Evolutionary conservation across 805 yeast species (phyloP), one percentile per base, ranked within the genome.

Genomic region (Brettanomyces naardenensis): DNA sequence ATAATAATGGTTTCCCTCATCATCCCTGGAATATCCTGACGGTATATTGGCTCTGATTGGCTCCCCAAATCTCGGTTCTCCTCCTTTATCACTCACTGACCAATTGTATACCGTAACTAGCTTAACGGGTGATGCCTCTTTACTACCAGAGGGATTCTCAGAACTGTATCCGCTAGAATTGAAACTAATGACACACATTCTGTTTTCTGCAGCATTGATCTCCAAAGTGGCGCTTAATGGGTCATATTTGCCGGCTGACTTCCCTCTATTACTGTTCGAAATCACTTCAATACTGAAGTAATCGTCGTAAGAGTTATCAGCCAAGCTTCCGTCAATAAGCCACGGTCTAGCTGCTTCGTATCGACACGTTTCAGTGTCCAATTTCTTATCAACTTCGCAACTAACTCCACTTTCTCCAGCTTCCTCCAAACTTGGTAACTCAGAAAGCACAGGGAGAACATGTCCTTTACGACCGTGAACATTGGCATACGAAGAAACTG

Each of bases 171-270:
- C 60, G 0, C 75, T 61, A 2, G 73, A 59, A 50, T 77, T 73
- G 64, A 86, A 85, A 15, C 58, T 59, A 27, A 87, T 44, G 19
- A 64, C 65, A 58, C 95, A 87, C 40, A 68, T 68, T 49, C 95
- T 69, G 55, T 78, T 80, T 23, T 76, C 74, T 13, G 68, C 68
- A 2, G 72, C 84, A 30, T 65, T 62, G 35, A 87, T 72, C 37
- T 58, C 59, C 28, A 87, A 49, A 31, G 78, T 79, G 1, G 85
- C 88, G 15, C 70, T 68, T 41, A 78, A 64, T 37, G 88, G 84
- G 1, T 80, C 78, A 54, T 77, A 82, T 39, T 69, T 65, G 31
- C 49, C 58, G 3, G 29, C 29, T 15, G 40, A 5, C 17, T 45
- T 40, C 15, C 45, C 54, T 25, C 32, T 36, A 19, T 75, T 64